Conservation (phyloP, 495 filamentous ascomycete species). For the Tuber magnatum region DNA sequence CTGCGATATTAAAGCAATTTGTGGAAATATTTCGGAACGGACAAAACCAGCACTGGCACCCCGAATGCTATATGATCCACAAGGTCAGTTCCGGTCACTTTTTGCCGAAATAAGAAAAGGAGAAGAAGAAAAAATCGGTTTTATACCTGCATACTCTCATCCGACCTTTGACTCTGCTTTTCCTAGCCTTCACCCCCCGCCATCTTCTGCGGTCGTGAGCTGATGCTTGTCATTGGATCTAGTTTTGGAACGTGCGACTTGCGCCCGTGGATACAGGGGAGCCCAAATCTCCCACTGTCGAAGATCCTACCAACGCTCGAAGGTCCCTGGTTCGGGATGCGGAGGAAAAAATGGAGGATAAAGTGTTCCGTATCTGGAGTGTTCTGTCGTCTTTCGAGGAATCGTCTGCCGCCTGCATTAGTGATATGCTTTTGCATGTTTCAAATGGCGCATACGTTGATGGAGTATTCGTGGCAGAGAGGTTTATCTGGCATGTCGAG, state of each 20-base stretch:
- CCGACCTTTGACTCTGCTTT: conserved; percentile 5
- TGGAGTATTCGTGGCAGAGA: conserved; percentile 90
- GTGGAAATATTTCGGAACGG: conserved; percentile 98
- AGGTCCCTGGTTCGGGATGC: conserved; percentile 69
- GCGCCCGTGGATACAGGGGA: conserved; percentile 48
- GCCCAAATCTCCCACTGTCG: conserved; percentile 46
- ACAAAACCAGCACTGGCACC: conserved; percentile 98
- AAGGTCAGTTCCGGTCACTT: conserved; percentile 48
- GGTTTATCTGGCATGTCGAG: conserved; percentile 93
- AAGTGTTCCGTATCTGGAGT: conserved; percentile 97
- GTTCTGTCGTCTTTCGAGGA: conserved; percentile 96
- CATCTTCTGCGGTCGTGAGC: conserved; percentile 10
- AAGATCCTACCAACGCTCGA: conserved; percentile 63
- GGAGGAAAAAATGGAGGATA: conserved; percentile 93
- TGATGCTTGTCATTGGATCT: conserved; percentile 17
- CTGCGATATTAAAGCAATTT: conserved; percentile 98
- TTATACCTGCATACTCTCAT: conserved; percentile 16
- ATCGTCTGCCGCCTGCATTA: conserved; percentile 94
- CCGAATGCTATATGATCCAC: conserved; percentile 99
- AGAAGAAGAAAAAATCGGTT: neutral
- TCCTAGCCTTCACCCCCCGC: conserved; percentile 1
- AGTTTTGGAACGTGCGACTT: conserved; percentile 95
- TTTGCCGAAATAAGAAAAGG: neutral
- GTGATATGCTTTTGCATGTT: conserved; percentile 97
- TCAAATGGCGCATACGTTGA: conserved; percentile 96